Evolutionary conservation across 2,329 filamentous ascomycete genomes (phyloP), one percentile per base, ranked within the genome.

Genomic region (Diaporthe amygdali): DNA sequence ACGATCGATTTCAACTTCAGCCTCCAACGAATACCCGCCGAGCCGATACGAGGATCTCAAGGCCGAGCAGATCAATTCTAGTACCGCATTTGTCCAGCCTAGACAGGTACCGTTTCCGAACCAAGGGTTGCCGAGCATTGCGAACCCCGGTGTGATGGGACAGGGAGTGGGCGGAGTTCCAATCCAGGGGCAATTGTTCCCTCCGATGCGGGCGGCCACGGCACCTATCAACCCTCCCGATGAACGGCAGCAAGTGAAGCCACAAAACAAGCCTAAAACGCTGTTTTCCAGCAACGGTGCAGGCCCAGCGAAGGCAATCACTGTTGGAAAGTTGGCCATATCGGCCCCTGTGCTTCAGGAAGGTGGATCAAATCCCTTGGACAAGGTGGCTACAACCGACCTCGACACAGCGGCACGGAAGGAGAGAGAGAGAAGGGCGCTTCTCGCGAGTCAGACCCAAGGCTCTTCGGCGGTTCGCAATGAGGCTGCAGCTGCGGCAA

Each of bases 1-100:
- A 70, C 81, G 80, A 66, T 82, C 85, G 41, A 72, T 84, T 25
- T 82, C 83, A 0, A 84, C 84, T 9, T 81, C 83, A 8, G 81
- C 83, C 55, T 83, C 84, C 15, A 68, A 75, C 20, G 81, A 82
- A 17, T 84, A 83, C 34, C 83, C 85, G 0, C 83, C 84, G 3
- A 83, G 79, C 46, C 84, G 83, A 61, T 88, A 85, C 69, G 84
- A 88, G 66, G 85, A 87, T 59, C 70, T 87, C 5, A 88, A 88
- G 75, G 79, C 78, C 9, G 76, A 79, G n/a, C 82, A 82, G 14
- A 76, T 81, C 27, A 77, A 79, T 59, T 79, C 81, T 2, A 79
- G 82, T 27, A 78, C 80, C 1, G 80, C 81, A 2, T 84, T 84
- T 61, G 70, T 78, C 47, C 80, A 79, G 69, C 79, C 77, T 6